phyloP scores from a whole-genome alignment of 805 yeast species.

The Suhomyces pyralidae region DNA sequence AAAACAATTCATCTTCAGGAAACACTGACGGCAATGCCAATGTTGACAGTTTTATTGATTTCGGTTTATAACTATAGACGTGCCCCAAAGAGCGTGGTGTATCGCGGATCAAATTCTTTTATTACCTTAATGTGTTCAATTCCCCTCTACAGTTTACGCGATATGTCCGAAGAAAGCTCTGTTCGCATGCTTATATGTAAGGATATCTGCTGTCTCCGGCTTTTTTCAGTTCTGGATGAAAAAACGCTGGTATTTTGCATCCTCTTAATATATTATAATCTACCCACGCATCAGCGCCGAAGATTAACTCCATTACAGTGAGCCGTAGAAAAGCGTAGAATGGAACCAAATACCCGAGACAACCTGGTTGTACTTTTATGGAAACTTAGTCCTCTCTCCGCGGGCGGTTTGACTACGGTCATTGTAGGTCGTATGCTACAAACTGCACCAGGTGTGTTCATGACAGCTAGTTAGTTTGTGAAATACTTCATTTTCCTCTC shows the following conservation, averaged over 20 bases:
- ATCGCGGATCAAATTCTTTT: not conserved
- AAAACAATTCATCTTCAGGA: not conserved
- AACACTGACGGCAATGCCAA: slow-evolving; percentile 10
- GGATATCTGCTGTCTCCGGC: not conserved
- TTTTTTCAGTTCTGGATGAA: not conserved
- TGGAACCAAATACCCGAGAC: not conserved
- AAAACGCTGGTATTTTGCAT: not conserved
- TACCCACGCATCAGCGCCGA: not conserved
- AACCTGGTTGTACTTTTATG: not conserved
- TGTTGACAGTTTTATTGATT: slow-evolving; percentile 22
- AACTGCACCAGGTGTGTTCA: not conserved
- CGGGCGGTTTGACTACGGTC: not conserved
- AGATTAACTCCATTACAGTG: not conserved
- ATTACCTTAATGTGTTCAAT: not conserved
- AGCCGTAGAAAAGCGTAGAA: not conserved
- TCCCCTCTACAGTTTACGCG: not conserved
- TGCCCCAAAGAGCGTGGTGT: not conserved
- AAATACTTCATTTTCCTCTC: not conserved
- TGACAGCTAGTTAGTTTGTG: not conserved
- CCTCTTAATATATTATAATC: not conserved
- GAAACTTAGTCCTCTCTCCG: not conserved
- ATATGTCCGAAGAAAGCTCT: not conserved
- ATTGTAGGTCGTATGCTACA: not conserved
- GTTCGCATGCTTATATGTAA: not conserved
- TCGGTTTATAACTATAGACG: slow-evolving; percentile 5